Conservation (phyloP, 352 stramenopile genomes). For the Phytophthora lateralis region DNA sequence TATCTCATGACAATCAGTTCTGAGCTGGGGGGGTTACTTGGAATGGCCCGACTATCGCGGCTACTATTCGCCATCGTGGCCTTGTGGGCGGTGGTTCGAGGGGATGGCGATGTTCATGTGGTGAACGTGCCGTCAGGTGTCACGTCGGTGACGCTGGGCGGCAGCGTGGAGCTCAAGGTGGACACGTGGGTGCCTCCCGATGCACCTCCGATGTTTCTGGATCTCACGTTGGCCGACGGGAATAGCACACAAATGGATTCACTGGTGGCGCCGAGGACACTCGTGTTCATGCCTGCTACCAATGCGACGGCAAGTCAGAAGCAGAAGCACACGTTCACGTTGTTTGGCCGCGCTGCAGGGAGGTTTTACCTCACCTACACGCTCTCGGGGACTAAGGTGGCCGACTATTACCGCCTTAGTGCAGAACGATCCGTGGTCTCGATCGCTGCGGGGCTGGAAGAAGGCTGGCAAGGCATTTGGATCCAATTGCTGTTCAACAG, state of each 20-base stretch:
- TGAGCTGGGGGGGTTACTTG: not conserved
- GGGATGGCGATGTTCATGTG: constrained; percentile 25
- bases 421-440: constrained; percentile 60
- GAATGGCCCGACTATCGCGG: constrained; percentile 4
- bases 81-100: not conserved
- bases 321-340: constrained; percentile 46
- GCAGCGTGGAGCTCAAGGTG: constrained; percentile 46
- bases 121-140: constrained; percentile 63
- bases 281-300: constrained; percentile 41
- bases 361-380: constrained; percentile 69
- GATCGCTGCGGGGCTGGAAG: constrained; percentile 43
- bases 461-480: constrained; percentile 73
- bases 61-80: constrained; percentile 6
- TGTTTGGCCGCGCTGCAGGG: constrained; percentile 43
- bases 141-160: constrained; percentile 50
- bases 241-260: constrained; percentile 40
- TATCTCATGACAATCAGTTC: constrained; percentile 11
- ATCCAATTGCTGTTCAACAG: constrained; percentile 70
- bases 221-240: constrained; percentile 48
- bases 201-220: constrained; percentile 47
- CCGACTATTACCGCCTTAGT: constrained; percentile 52
- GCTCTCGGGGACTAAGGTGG: constrained; percentile 40
- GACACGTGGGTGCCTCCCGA: constrained; percentile 47
- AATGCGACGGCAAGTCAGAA: constrained; percentile 24
- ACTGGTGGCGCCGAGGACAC: constrained; percentile 41